Evolutionary conservation across 192 early-diverging fungal species (phyloP), one percentile per base, ranked within the genome.

Genomic region (Gaertneriomyces sp.): DNA sequence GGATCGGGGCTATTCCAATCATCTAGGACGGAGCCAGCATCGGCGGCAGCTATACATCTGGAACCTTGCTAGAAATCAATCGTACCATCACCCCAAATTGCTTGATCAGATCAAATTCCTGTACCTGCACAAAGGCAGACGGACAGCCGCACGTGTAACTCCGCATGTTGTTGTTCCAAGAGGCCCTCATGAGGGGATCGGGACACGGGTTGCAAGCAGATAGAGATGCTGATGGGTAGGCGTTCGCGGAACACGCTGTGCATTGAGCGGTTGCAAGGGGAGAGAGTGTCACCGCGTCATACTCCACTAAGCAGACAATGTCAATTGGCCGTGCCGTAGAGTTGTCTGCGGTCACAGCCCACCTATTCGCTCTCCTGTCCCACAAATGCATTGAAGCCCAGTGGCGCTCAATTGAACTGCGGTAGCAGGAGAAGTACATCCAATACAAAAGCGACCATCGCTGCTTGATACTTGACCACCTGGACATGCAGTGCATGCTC

Each of bases 111-210:
- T 42, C 73, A 70, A 8, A 53, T 53, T 6, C 47, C 38, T 43
- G 43, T 52, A 45, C 25, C 25, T 60, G 78, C 42, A 68, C 72
- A 40, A 79, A 38, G 25, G 57, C 50, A 4, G 72, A 41, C n/a
- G 58, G 46, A 51, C 81, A 83, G 17, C n/a, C 33, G 49, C 81
- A 83, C 8, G 44, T 14, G 60, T 79, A 83, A 42, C 39, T 46
- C 2, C 19, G 49, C 14, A 44, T 42, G 43, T 16, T 39, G 38
- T 42, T 25, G 46, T 41, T n/a, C 45, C 41, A 55, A 4, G 52
- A 42, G 4, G 70, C 58, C 7, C 64, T 60, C 76, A 79, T 81
- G n/a, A 43, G 60, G 25, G 68, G 19, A 46, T 76, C 57, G 17
- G 79, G 73, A 43, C 78, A 80, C 14, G 45, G 5, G 5, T 77